phyloP scores from a whole-genome alignment of 2,329 filamentous ascomycete species.

The Trichoderma simmonsii region DNA sequence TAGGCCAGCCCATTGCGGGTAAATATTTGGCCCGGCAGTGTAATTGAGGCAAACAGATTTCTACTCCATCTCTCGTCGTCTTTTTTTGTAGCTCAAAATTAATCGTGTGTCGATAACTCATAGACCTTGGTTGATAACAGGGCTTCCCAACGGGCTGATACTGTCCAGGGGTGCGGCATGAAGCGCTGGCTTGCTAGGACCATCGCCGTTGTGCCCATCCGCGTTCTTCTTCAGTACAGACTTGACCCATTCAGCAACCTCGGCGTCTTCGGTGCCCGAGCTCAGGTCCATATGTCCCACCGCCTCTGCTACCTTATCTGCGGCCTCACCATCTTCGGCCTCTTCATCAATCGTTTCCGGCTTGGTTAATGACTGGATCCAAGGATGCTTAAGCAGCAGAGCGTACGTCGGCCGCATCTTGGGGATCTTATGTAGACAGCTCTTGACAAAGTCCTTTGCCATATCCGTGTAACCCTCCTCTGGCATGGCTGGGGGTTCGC shows the following conservation, averaged over 20 bases:
- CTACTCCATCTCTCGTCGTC: not conserved
- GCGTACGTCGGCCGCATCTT: constrained; percentile 91
- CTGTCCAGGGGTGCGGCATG: constrained; percentile 83
- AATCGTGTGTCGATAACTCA: not conserved
- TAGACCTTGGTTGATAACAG: constrained; percentile 22
- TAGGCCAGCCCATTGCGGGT: not conserved
- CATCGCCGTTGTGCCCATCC: constrained; percentile 49
- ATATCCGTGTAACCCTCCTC: constrained; percentile 71
- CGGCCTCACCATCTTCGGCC: constrained; percentile 59
- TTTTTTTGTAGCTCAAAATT: constrained; percentile 20
- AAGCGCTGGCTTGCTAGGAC: constrained; percentile 69
- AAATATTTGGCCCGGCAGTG: not conserved
- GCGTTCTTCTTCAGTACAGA: constrained; percentile 58
- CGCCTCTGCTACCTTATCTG: constrained; percentile 42
- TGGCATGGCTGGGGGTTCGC: constrained; percentile 88
- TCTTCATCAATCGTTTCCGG: constrained; percentile 72
- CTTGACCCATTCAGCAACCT: constrained; percentile 84
- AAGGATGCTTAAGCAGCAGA: constrained; percentile 83
- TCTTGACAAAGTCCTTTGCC: constrained; percentile 81
- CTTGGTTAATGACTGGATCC: constrained; percentile 74
- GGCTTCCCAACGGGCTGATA: constrained; percentile 54
- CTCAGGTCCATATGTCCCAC: constrained; percentile 44
- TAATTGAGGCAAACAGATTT: not conserved
- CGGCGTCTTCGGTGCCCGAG: constrained; percentile 59
- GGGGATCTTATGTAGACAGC: constrained; percentile 89